phyloP scores from a whole-genome alignment of 192 early-diverging fungal genomes.

The Backusella tuberculispora region DNA sequence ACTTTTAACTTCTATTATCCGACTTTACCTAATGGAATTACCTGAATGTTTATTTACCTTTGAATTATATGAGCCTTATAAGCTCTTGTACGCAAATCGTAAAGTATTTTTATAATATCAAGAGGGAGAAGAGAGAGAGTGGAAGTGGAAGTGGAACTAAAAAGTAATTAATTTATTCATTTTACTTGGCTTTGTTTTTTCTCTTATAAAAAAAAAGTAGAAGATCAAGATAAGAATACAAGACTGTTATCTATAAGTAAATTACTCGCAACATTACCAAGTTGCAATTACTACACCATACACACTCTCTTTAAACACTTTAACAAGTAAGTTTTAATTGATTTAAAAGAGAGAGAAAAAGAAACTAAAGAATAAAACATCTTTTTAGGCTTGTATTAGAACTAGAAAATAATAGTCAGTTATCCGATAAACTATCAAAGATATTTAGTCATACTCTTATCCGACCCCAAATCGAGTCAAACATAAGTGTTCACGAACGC shows the following conservation, averaged over 20 bases:
- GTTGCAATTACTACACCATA: conserved; percentile 51
- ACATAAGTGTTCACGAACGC: conserved; percentile 50
- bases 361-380: no score
- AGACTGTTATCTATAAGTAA: conserved; percentile 52
- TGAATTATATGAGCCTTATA: conserved; percentile 73
- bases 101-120: conserved; percentile 25
- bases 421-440: conserved; percentile 40
- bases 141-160: background rate
- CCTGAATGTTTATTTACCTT: conserved; percentile 71
- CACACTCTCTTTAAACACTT: conserved; percentile 46
- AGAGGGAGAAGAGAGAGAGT: background rate
- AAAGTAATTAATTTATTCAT: background rate
- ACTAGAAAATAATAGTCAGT: conserved; percentile 27
- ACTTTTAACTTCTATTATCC: conserved; percentile 61
- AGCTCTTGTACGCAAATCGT: conserved; percentile 66
- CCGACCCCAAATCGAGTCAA: conserved; percentile 50
- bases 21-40: conserved; percentile 74
- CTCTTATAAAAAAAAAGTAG: conserved; percentile 3
- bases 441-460: conserved; percentile 53
- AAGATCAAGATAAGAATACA: conserved; percentile 35
- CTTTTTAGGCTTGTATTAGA: background rate
- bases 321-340: conserved; percentile 26
- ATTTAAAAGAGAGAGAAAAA: background rate
- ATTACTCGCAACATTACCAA: conserved; percentile 49
- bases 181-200: background rate